Conservation (phyloP, 2,329 filamentous ascomycete species). For the Aspergillus phoenicis region DNA sequence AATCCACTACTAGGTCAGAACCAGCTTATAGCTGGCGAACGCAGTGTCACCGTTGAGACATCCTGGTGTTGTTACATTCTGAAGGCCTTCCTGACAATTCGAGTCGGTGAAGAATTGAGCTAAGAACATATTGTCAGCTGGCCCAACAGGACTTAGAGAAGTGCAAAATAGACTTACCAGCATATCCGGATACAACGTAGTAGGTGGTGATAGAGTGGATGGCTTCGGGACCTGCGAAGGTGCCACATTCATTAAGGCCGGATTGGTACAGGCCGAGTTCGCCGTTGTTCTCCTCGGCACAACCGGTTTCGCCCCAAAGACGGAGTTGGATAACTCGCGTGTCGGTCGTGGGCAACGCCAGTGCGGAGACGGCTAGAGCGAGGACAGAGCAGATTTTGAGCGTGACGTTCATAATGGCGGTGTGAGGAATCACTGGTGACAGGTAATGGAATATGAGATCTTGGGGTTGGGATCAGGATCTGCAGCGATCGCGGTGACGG, state of each 20-base stretch:
- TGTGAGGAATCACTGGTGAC: background rate
- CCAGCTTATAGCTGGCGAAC: background rate
- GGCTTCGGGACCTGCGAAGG: conserved; percentile 5
- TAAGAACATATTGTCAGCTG: background rate
- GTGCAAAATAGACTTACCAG: background rate
- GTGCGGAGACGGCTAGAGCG: conserved; percentile 11
- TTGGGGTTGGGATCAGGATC: too few relatives aligned
- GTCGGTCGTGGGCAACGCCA: conserved; percentile 11
- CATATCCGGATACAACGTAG: background rate
- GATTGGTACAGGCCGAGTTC: conserved; percentile 23
- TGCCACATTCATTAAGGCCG: conserved; percentile 18
- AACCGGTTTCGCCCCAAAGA: conserved; percentile 20
- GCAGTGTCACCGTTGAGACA: background rate
- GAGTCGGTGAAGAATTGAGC: background rate
- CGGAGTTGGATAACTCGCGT: conserved; percentile 22
- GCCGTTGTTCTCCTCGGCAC: conserved; percentile 18
- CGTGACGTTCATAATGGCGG: background rate
- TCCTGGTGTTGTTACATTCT: background rate
- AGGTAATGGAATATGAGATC: background rate
- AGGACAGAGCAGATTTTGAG: conserved; percentile 14
- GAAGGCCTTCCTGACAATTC: background rate
- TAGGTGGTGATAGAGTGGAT: conserved; percentile 21
- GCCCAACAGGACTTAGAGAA: background rate
- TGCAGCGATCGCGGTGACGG: background rate
- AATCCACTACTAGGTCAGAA: conserved; percentile 56